A percentile compares a stretch with the other conserved stretches of the same genome.
Evolutionary conservation across 805 yeast species (phyloP).

Genomic region (Candida ficus): DNA sequence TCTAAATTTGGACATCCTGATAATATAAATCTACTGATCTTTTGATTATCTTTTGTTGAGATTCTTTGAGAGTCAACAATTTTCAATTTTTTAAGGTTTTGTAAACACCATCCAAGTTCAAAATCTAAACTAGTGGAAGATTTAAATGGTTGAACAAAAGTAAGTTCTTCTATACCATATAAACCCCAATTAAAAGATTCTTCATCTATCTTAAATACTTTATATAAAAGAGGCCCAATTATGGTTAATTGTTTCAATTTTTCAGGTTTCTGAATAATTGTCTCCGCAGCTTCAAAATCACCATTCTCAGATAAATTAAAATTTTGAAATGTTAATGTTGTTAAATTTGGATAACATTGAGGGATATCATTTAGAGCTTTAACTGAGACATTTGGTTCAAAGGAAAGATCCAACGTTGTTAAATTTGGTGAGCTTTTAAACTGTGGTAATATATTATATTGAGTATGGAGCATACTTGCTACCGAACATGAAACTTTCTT

Average conservation of each 20-base stretch:
- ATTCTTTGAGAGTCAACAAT: not conserved
- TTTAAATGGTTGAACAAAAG: not conserved
- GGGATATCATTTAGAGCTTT: not conserved
- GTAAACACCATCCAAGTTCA: not conserved
- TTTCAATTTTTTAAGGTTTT: no score
- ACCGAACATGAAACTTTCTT: not conserved
- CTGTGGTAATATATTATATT: not conserved
- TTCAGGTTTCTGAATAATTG: not conserved
- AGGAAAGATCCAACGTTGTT: no score
- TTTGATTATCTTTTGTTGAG: not conserved
- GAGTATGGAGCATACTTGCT: no score
- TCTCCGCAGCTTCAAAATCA: no score
- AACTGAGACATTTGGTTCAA: not conserved
- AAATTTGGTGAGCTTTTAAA: not conserved
- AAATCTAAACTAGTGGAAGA: no score
- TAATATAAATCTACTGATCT: not conserved
- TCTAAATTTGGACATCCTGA: not conserved
- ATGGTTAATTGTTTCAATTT: no score
- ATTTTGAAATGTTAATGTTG: not conserved
- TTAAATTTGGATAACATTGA: not conserved
- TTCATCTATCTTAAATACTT: not conserved
- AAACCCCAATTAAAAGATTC: not conserved
- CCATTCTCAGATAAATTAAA: no score
- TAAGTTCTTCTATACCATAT: not conserved
- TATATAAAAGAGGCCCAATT: not conserved